Base-by-base conservation (phyloP, 1,139 yeast genomes). In the Debaryomycetaceae sp. region DNA sequence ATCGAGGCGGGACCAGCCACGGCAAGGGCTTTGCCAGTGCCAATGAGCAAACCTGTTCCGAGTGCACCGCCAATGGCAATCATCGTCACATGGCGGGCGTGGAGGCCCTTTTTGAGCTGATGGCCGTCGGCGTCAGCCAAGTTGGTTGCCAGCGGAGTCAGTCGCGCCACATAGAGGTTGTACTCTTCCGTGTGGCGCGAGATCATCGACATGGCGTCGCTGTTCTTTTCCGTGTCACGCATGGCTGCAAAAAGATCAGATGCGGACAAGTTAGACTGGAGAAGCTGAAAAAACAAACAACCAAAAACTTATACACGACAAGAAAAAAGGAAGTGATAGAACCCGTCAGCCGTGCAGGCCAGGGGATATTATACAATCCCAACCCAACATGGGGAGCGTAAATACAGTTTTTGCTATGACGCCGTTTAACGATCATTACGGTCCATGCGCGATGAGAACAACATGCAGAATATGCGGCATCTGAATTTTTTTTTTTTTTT, bases 71-170 rank as follows among this genome's bases (percentile, higher is more conserved):
- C 71, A 43, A 65, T 53, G 45, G 85, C 84, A 54, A 80, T 77
- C 91, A 83, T 80, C 33, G 80, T 68, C 45, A 81, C 75, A 49
- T 82, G 91, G 44, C 91, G 64, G 10, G 89, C 78, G 46, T 78
- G 74, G 37, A 83, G 60, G 17, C 69, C 74, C 49, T 78, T 71
- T 44, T 76, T 75, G 44, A 83, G 63, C 40, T 71, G 57, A 39
- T 67, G 73, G n/a, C 78, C 82, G 5, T 68, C 68, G 24, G 58
- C 48, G 10, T 49, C 51, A 26, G 53, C 61, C 12, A 56, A 36
- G 16, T 32, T 26, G n/a, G n/a, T n/a, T 21, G 59, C 57, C 12
- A 58, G 48, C 3, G 76, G 76, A 38, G 55, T 58, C 11, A 75
- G 68, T 48, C 58, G 57, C 18, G 71, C 56, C 29, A 71, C 69